These are phyloP conservation scores for Parascedosporium putredinis DNA, from an alignment of 2,329 filamentous ascomycete species.

Conservation along the genomic window DNA sequence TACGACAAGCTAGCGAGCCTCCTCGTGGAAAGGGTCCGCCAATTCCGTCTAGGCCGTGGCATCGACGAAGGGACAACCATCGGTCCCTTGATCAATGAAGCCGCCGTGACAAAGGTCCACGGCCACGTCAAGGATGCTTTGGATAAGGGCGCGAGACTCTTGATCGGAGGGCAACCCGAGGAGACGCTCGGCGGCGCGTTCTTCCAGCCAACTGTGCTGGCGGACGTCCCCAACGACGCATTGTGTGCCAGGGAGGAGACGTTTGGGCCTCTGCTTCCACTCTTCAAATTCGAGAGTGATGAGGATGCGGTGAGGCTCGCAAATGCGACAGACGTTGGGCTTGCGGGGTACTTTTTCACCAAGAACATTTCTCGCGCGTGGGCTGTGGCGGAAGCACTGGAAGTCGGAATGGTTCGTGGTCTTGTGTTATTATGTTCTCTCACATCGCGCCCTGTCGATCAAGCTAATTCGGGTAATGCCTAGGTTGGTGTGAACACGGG, in stretches of 20 bases:
- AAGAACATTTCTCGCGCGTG: constrained; percentile 47
- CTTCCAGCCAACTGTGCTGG: constrained; percentile 81
- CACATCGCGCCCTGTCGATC: too few species aligned
- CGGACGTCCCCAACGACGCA: constrained; percentile 81
- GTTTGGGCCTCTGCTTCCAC: constrained; percentile 83
- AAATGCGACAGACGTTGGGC: constrained; percentile 72
- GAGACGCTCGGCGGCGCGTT: constrained; percentile 74
- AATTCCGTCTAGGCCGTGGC: constrained; percentile 66
- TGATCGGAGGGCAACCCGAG: constrained; percentile 64
- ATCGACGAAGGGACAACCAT: constrained; percentile 64
- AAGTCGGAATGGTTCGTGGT: constrained; percentile 74
- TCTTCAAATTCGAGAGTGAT: constrained; percentile 84
- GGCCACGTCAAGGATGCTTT: constrained; percentile 71
- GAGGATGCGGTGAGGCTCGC: constrained; percentile 77
- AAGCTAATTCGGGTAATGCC: too few species aligned
- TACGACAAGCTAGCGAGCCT: constrained; percentile 64
- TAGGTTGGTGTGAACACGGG: too few species aligned
- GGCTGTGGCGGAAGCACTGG: constrained; percentile 57
- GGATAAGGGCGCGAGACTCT: constrained; percentile 63
- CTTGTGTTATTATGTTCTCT: too few species aligned
- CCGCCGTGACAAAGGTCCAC: constrained; percentile 70
- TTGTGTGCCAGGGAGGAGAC: constrained; percentile 79
- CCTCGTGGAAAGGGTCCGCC: constrained; percentile 61
- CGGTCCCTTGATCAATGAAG: constrained; percentile 75
- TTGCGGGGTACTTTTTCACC: constrained; percentile 92